Evolutionary conservation across 441 rosid genomes (phyloP), one percentile per base, ranked within the genome.

Genomic region (Gossypium davidsonii): DNA sequence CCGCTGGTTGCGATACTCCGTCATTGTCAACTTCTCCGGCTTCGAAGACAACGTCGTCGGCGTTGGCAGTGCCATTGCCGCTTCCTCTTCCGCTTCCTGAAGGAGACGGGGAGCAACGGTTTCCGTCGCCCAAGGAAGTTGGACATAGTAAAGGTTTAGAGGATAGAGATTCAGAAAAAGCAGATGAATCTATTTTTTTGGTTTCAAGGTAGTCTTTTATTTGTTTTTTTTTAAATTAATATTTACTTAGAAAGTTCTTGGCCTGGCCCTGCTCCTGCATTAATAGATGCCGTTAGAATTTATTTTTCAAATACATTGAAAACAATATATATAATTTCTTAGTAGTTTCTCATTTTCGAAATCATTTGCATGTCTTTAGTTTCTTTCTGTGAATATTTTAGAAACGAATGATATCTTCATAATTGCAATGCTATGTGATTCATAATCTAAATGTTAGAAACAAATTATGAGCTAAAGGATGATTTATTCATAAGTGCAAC

Each of bases 41-140:
- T 31, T 72, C 83, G 34, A 76, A 75, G 39, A 76, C 84, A 0
- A 67, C 82, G 57, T 76, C 83, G 5, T 14, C 64, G 7, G 68
- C 79, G 6, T 66, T 71, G 31, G 87, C 90, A 12, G 56, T 87
- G 26, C 89, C 89, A 0, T 73, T 86, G 56, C 93, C 93, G 2
- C 70, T 89, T 48, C 94, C 94, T 28, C 73, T 86, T 0, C 91
- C 94, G 10, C 23, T 86, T 18, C 88, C 88, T 0, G 89, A 82
- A 2, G 70, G 79, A 39, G 78, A 81, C 42, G 86, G 74, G 1
- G 87, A 83, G 15, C 56, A 39, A 9, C 66, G 74, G 67, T 58
- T 37, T 58, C 68, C 70, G 6, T 74, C 81, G 42, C 66, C 68
- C 10, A 81, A 77, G 2, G 85, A 77, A 56, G 67, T 34, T 0